Percentiles rank a stretch among this genome's conserved stretches.
phyloP scores from a whole-genome alignment of 352 stramenopile species.

The Globisporangium middletonii region DNA sequence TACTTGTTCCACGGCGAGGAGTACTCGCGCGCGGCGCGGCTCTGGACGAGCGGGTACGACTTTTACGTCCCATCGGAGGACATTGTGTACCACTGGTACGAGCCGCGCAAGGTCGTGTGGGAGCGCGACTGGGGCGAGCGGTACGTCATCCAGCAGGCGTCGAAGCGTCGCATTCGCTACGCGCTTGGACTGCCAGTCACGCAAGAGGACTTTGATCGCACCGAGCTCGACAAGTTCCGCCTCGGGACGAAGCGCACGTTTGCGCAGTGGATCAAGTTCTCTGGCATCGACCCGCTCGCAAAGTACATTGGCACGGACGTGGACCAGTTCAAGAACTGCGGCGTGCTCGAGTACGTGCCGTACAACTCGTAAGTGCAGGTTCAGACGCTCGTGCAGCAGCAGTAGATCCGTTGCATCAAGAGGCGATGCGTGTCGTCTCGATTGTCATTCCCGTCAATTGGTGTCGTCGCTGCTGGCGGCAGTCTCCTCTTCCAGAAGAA shows the following conservation, averaged over 20 bases:
- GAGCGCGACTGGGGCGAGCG: slow-evolving; percentile 70
- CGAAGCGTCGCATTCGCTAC: slow-evolving; percentile 70
- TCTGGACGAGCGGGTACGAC: slow-evolving; percentile 78
- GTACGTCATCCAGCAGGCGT: slow-evolving; percentile 58
- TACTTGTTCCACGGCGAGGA: slow-evolving; percentile 81
- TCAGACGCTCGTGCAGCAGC: neutral
- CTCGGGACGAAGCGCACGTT: slow-evolving; percentile 72
- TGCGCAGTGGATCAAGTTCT: slow-evolving; percentile 77
- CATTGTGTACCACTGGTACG: slow-evolving; percentile 79
- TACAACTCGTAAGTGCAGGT: slow-evolving; percentile 15
- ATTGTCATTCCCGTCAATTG: no score
- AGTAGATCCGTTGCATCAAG: neutral
- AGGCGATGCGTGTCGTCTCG: neutral
- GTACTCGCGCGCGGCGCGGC: slow-evolving; percentile 67
- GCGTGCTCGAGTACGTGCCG: slow-evolving; percentile 58
- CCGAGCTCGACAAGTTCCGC: slow-evolving; percentile 59
- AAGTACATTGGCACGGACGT: slow-evolving; percentile 41
- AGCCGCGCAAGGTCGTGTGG: slow-evolving; percentile 78
- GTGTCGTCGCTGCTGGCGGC: neutral
- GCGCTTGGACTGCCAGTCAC: slow-evolving; percentile 52
- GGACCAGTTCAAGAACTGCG: slow-evolving; percentile 72
- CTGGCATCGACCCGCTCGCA: slow-evolving; percentile 64
- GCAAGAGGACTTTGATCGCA: slow-evolving; percentile 66
- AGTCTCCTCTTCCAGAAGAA: no score
- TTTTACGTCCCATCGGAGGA: slow-evolving; percentile 74